These are phyloP conservation scores for Mycena maculata DNA, from an alignment of 768 basidiomycete genomes.

Conservation along the genomic window DNA sequence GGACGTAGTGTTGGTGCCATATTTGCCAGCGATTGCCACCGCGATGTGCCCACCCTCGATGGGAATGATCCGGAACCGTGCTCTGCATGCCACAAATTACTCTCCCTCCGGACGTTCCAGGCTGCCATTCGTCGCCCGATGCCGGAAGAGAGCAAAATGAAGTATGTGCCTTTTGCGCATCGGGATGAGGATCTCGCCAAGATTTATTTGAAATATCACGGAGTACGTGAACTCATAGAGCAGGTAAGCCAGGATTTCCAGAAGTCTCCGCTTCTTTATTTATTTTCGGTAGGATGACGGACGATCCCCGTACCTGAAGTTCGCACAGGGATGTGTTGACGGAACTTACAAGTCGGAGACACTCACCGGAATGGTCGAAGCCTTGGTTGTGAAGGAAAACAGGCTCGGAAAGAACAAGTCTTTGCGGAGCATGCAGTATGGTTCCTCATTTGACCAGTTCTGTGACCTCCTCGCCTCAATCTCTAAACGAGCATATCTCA, in stretches of 20 bases:
- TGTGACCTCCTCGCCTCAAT: conserved; percentile 31
- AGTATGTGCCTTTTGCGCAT: conserved; percentile 28
- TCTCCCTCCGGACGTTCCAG: conserved; percentile 26
- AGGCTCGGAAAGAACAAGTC: conserved; percentile 23
- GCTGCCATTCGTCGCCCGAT: conserved; percentile 19
- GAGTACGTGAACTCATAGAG: conserved; percentile 34
- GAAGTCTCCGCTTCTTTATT: background rate
- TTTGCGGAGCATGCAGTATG: conserved; percentile 33
- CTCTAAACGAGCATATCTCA: conserved; percentile 23
- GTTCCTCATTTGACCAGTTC: too few species aligned
- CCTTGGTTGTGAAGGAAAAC: conserved; percentile 24
- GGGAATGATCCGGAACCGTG: background rate
- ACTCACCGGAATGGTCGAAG: conserved; percentile 36
- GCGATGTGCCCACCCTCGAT: background rate
- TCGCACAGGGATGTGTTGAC: conserved; percentile 35
- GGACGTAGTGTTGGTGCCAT: conserved; percentile 12
- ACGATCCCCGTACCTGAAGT: conserved; percentile 32
- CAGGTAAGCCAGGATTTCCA: conserved; percentile 14
- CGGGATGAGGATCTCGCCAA: conserved; percentile 21
- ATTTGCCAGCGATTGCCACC: conserved; percentile 17
- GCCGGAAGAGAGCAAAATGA: conserved; percentile 30
- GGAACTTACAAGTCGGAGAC: conserved; percentile 34
- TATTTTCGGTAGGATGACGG: conserved; percentile 36
- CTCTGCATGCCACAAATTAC: conserved; percentile 12
- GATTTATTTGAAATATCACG: conserved; percentile 28